Evolutionary conservation across 2,329 filamentous ascomycete species (phyloP), one percentile per base, ranked within the genome.

Genomic region (Aspergillus sp.): DNA sequence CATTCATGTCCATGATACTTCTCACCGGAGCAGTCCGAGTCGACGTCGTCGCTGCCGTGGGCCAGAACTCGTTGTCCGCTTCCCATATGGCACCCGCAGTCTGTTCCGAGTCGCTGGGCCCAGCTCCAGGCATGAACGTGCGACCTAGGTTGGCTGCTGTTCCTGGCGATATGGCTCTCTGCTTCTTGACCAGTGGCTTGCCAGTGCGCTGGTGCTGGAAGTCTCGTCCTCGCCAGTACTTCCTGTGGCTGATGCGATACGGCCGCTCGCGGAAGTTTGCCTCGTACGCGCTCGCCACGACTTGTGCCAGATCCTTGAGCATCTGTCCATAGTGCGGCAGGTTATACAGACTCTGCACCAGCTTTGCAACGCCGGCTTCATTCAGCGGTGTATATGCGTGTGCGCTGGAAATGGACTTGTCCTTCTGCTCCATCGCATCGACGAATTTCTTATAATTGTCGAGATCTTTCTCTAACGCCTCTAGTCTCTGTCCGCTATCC

Each of bases 311-410:
- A 15, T 56, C 47, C 19, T 51, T 56, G 54, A 56, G 54, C 54
- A 56, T 56, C 54, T 56, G 54, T 1, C 54, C 54, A 39, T 56
- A 56, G 25, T 56, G 54, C 8, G 54, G 40, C 5, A 56, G 54
- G 15, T 56, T 56, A 19, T 56, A 56, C 19, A 56, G 31, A 9
- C 21, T 56, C 47, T 56, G 46, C 14, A 56, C 54, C 11, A 56
- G 46, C 27, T 46, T 46, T 11, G 54, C 54, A 8, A 56, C 54
- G 0, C 54, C 40, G 0, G 54, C 54, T 14, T 56, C 54, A n/a
- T 56, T 51, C 14, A 56, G n/a, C 1, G 54, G 54, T 4, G 45
- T 23, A 25, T 56, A 56, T 5, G 19, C 40, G 27, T 50, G 23
- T 3, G 23, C n/a, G 5, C n/a, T 19, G 21, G 14, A 27, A 43